Conservation (phyloP, 2,329 filamentous ascomycete genomes). For the Trichophyton rubrum region DNA sequence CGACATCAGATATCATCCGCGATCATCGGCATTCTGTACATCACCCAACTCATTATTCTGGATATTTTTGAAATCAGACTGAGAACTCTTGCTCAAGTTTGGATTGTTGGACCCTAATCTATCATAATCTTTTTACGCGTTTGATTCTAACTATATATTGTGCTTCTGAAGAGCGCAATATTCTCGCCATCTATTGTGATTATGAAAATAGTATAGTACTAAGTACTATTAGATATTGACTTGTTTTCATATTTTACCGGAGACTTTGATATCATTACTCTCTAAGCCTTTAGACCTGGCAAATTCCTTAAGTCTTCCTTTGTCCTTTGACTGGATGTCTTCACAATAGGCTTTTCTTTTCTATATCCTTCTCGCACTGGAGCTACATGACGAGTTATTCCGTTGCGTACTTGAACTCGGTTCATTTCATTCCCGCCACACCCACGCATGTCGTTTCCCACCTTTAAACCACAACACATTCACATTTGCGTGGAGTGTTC, state of each 20-base stretch:
- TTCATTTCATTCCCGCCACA: neutral
- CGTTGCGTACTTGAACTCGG: no score
- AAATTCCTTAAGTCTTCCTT: neutral
- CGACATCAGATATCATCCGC: neutral
- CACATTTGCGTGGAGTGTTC: neutral
- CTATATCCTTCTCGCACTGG: no score
- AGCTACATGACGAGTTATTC: no score
- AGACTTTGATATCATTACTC: neutral
- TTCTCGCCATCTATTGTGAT: neutral
- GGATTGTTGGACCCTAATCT: neutral
- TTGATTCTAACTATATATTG: neutral
- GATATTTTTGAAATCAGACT: neutral
- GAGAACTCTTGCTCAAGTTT: neutral
- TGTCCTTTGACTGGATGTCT: neutral
- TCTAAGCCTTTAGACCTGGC: neutral
- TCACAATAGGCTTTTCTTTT: no score
- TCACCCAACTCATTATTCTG: neutral
- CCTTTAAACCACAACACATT: neutral
- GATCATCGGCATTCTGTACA: neutral
- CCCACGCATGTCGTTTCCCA: neutral
- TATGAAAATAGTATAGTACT: neutral
- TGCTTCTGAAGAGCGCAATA: neutral
- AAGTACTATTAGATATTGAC: neutral
- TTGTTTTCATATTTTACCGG: neutral
- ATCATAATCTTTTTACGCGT: neutral